Percentiles rank a stretch among this genome's conserved stretches.
phyloP scores from a whole-genome alignment of 805 yeast genomes.

The Starmera dryadoides region DNA sequence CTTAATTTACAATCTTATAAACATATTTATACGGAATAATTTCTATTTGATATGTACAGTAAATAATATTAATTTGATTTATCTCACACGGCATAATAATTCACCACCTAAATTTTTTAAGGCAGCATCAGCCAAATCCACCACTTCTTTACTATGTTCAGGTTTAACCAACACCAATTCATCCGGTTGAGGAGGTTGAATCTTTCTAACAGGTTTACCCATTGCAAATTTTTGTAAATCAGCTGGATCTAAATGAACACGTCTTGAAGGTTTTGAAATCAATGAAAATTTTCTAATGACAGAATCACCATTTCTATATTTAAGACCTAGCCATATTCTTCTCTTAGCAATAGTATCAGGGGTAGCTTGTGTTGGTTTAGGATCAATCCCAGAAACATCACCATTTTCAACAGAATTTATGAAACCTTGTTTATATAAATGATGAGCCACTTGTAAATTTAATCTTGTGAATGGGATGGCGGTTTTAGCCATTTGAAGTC shows the following conservation, averaged over 20 bases:
- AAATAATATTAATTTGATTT: too few relatives aligned
- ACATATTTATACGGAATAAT: too few relatives aligned
- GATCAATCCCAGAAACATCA: conserved; percentile 77
- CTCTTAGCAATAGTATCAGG: conserved; percentile 82
- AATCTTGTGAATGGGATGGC: conserved; percentile 77
- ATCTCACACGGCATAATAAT: conserved; percentile 71
- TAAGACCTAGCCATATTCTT: conserved; percentile 86
- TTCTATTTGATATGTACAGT: too few relatives aligned
- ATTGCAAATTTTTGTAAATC: conserved; percentile 70
- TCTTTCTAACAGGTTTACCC: conserved; percentile 68
- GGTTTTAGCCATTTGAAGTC: conserved; percentile 67
- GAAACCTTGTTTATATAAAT: conserved; percentile 87
- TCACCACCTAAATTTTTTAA: conserved; percentile 65
- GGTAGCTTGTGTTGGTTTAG: conserved; percentile 65
- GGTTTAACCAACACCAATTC: conserved; percentile 70
- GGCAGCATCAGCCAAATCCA: conserved; percentile 85
- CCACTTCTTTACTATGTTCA: conserved; percentile 40
- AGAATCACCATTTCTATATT: conserved; percentile 74
- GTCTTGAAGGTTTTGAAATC: conserved; percentile 80
- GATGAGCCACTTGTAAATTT: conserved; percentile 77
- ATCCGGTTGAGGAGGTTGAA: conserved; percentile 82
- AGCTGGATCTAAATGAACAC: conserved; percentile 51
- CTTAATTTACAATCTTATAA: too few relatives aligned
- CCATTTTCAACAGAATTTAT: conserved; percentile 81
- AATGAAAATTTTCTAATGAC: conserved; percentile 67